These are phyloP conservation scores for Basipetospora sp. DNA, from an alignment of 2,329 filamentous ascomycete genomes.

Conservation along the genomic window DNA sequence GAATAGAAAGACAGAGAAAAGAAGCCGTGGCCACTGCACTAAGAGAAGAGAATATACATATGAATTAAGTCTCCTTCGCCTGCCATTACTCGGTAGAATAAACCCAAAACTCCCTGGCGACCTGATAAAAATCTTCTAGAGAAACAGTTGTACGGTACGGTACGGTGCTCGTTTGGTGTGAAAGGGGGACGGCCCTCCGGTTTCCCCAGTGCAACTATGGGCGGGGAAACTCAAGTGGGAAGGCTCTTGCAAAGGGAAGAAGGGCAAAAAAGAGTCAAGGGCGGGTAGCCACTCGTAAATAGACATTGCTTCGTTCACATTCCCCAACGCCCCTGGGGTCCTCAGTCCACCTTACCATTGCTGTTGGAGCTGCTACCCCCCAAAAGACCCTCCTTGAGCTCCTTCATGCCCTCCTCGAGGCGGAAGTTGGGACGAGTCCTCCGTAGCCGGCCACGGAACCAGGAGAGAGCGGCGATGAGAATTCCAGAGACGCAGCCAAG, in stretches of 20 bases:
- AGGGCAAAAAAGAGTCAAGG: not conserved
- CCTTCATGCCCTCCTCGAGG: constrained; percentile 38
- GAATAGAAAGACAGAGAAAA: not conserved
- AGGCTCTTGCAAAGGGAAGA: not conserved
- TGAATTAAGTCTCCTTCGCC: constrained; percentile 5
- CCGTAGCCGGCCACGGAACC: constrained; percentile 40
- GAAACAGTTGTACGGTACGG: too few species aligned
- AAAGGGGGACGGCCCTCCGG: not conserved
- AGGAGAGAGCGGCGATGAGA: constrained; percentile 35
- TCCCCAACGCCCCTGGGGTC: too few species aligned
- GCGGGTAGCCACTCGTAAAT: constrained; percentile 1
- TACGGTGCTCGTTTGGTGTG: too few species aligned
- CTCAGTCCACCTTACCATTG: constrained; percentile 37
- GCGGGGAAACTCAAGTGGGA: not conserved
- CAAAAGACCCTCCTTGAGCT: constrained; percentile 51
- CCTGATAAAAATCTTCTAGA: too few species aligned
- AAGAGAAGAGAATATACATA: too few species aligned
- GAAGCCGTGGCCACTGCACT: constrained; percentile 3
- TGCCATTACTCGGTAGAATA: constrained; percentile 1
- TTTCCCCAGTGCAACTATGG: not conserved
- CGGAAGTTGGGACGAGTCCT: constrained; percentile 44
- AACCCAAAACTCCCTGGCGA: constrained; percentile 7
- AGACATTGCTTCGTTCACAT: constrained; percentile 1
- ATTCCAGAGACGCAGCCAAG: constrained; percentile 43
- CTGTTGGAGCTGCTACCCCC: constrained; percentile 32